phyloP scores from a whole-genome alignment of 2,329 filamentous ascomycete genomes.

The Ophiosphaerella herpotricha region DNA sequence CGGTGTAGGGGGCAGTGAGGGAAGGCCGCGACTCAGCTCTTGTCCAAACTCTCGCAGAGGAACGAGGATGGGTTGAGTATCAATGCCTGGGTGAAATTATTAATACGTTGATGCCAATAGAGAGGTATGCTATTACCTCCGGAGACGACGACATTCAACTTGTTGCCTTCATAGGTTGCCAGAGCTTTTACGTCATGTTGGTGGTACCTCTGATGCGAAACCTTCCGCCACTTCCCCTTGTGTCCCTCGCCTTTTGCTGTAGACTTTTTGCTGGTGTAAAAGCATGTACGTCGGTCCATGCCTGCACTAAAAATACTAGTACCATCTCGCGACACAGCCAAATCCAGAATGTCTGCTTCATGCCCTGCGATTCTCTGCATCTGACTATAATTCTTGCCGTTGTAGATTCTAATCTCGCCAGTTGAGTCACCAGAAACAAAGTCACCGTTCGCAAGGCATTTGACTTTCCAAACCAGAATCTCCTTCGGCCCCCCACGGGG shows the following conservation, averaged over 20 bases:
- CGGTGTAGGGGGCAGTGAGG: constrained; percentile 80
- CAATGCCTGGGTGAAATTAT: constrained; percentile 65
- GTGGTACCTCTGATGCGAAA: constrained; percentile 86
- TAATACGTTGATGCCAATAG: not conserved
- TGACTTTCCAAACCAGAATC: constrained; percentile 91
- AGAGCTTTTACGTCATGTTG: constrained; percentile 94
- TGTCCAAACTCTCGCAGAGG: constrained; percentile 77
- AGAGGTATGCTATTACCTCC: constrained; percentile 65
- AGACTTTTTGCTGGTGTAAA: constrained; percentile 64
- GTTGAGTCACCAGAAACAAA: constrained; percentile 95
- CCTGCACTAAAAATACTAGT: constrained; percentile 84
- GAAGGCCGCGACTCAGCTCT: constrained; percentile 80
- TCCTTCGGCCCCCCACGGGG: constrained; percentile 78
- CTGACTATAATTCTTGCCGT: constrained; percentile 88
- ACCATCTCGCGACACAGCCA: constrained; percentile 82
- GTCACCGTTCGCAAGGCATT: constrained; percentile 81
- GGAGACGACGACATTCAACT: constrained; percentile 85
- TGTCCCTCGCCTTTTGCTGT: constrained; percentile 39
- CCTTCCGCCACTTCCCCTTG: constrained; percentile 71
- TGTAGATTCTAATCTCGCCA: constrained; percentile 91
- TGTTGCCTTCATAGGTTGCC: constrained; percentile 82
- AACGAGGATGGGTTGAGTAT: constrained; percentile 80
- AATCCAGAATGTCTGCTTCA: constrained; percentile 84
- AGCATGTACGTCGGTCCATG: constrained; percentile 84
- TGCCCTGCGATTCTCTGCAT: constrained; percentile 85